Conservation (phyloP, 1,139 yeast species). For the Casaregolazyma lundiana region DNA sequence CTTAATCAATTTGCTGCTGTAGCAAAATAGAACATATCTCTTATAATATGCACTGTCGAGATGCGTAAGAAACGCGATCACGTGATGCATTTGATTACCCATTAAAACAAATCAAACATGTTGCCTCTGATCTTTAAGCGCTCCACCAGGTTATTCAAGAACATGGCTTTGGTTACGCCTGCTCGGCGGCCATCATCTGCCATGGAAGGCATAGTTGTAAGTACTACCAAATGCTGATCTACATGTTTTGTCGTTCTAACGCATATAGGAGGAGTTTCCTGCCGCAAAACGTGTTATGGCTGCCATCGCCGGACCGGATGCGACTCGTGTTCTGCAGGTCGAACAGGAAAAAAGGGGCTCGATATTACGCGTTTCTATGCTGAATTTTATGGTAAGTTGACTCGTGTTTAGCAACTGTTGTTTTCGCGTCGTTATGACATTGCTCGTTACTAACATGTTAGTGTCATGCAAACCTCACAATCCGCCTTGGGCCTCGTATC, state of each 20-base stretch:
- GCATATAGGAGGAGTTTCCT: background rate
- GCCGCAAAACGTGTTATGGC: background rate
- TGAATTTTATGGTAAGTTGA: slow-evolving; percentile 10
- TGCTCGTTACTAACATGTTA: slow-evolving; percentile 4
- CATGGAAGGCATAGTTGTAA: background rate
- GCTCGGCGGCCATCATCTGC: background rate
- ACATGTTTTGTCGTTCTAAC: background rate
- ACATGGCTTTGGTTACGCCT: slow-evolving; percentile 1
- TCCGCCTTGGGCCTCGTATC: slow-evolving; percentile 75
- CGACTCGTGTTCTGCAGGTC: slow-evolving; percentile 2
- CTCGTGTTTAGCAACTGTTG: background rate
- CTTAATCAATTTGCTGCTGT: no score
- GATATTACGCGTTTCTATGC: slow-evolving; percentile 9
- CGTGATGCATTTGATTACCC: no score
- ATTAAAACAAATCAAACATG: no score
- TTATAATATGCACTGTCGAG: no score
- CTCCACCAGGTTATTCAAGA: background rate
- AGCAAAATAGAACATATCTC: no score
- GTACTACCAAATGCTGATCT: background rate
- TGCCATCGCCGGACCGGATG: background rate
- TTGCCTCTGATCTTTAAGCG: background rate
- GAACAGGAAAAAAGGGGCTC: slow-evolving; percentile 10
- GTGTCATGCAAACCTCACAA: slow-evolving; percentile 78
- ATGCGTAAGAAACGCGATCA: no score
- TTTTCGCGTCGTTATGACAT: background rate